These are phyloP conservation scores for Ceratobasidium sp. DNA, from an alignment of 1,284 basidiomycete species.

Conservation along the genomic window DNA sequence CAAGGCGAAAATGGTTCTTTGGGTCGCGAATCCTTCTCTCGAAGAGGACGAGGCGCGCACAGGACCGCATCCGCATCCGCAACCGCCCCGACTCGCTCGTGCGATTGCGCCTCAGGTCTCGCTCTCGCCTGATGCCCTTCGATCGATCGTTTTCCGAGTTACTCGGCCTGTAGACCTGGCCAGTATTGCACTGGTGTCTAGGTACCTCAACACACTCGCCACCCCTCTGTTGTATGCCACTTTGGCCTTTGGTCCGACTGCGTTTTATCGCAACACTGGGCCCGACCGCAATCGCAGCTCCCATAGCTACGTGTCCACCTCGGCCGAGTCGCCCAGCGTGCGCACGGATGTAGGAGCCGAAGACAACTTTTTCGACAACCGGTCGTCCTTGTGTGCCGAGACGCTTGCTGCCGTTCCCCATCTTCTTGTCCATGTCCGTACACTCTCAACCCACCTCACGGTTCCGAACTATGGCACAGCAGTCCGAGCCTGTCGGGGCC, in stretches of 20 bases:
- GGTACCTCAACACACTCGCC: conserved; percentile 15
- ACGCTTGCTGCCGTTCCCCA: conserved; percentile 6
- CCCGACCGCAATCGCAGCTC: conserved; percentile 13
- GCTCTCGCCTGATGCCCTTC: conserved; percentile 19
- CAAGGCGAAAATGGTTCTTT: conserved; percentile 30
- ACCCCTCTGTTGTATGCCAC: conserved; percentile 22
- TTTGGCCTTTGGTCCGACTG: conserved; percentile 28
- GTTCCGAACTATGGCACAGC: conserved; percentile 32
- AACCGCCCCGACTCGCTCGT: background rate
- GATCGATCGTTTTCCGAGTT: conserved; percentile 13
- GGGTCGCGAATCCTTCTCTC: conserved; percentile 31
- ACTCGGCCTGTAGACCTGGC: conserved; percentile 23
- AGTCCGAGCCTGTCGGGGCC: conserved; percentile 21
- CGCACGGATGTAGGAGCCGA: conserved; percentile 23
- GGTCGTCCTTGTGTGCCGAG: conserved; percentile 37
- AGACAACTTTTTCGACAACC: conserved; percentile 34
- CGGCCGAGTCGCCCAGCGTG: conserved; percentile 15
- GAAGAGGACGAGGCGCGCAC: conserved; percentile 17
- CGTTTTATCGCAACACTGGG: background rate
- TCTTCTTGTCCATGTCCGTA: conserved; percentile 22
- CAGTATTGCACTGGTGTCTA: conserved; percentile 15
- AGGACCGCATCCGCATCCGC: background rate
- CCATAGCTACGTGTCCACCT: conserved; percentile 31
- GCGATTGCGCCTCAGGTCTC: background rate
- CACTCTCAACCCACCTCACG: conserved; percentile 22